Conservation (phyloP, 495 filamentous ascomycete genomes). For the Aspergillus kassunensis region DNA sequence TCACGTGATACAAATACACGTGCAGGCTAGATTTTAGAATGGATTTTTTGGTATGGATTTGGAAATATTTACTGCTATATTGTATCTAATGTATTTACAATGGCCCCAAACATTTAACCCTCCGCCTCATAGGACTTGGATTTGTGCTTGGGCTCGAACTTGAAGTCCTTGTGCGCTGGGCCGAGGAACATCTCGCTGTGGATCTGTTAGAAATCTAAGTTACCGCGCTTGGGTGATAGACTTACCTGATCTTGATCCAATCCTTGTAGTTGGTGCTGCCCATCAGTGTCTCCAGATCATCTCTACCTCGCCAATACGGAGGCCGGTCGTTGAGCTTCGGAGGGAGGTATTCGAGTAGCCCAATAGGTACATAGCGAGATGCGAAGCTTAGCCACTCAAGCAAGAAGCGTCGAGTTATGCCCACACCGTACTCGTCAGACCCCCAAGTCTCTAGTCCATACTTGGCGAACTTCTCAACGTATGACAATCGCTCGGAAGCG, state of each 20-base stretch:
- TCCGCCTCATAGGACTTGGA: slow-evolving; percentile 75
- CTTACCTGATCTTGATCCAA: slow-evolving; percentile 98
- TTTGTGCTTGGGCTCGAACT: slow-evolving; percentile 98
- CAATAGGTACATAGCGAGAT: slow-evolving; percentile 84
- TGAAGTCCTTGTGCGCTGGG: slow-evolving; percentile 81
- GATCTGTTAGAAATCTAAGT: not conserved
- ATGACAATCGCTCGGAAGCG: slow-evolving; percentile 75
- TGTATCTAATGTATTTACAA: not conserved
- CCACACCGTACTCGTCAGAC: slow-evolving; percentile 86
- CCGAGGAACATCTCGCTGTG: slow-evolving; percentile 96
- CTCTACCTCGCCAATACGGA: slow-evolving; percentile 73
- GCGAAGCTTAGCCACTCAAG: slow-evolving; percentile 94
- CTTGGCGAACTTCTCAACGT: slow-evolving; percentile 80
- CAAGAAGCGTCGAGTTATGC: slow-evolving; percentile 82
- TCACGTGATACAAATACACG: slow-evolving; percentile 9
- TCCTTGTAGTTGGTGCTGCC: slow-evolving; percentile 87
- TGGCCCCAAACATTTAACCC: slow-evolving; percentile 38
- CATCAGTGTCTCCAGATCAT: slow-evolving; percentile 88
- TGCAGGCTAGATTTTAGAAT: too few species aligned
- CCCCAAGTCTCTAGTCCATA: slow-evolving; percentile 95
- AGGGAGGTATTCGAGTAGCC: slow-evolving; percentile 81
- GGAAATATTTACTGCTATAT: not conserved
- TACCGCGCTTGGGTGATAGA: not conserved
- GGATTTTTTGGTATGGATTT: too few species aligned
- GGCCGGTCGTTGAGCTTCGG: slow-evolving; percentile 83